Percentiles rank a stretch among this genome's conserved stretches.
These are phyloP conservation scores for Trypanosoma mega DNA, from an alignment of 208 protist genomes.

Conservation along the genomic window DNA sequence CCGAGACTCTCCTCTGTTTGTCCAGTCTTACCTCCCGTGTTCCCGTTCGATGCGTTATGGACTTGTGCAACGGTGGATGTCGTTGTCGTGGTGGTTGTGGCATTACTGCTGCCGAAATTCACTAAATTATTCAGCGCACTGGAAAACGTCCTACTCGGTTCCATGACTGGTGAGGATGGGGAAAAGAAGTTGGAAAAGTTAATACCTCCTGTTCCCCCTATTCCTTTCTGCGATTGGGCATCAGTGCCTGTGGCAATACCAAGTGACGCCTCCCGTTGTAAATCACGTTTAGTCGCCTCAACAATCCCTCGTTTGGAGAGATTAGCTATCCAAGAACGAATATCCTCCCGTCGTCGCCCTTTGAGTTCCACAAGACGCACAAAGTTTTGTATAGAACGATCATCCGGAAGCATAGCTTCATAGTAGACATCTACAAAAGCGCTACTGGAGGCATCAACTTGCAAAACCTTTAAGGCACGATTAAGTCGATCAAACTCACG, in stretches of 20 bases:
- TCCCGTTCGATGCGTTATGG: neutral
- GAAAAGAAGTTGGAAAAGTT: slow-evolving; percentile 16
- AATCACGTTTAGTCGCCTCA: slow-evolving; percentile 81
- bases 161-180: neutral
- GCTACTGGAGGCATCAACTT: slow-evolving; percentile 66
- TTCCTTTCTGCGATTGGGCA: slow-evolving; percentile 2
- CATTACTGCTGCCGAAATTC: slow-evolving; percentile 1
- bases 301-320: slow-evolving; percentile 86
- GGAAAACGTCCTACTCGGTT: slow-evolving; percentile 6
- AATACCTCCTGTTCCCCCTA: neutral
- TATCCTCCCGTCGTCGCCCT: slow-evolving; percentile 75
- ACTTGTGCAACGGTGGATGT: slow-evolving; percentile 20
- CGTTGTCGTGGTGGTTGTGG: slow-evolving; percentile 32
- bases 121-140: slow-evolving; percentile 14
- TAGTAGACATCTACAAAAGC: slow-evolving; percentile 87
- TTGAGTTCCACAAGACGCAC: slow-evolving; percentile 84
- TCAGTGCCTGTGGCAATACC: slow-evolving; percentile 20
- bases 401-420: slow-evolving; percentile 73
- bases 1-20: slow-evolving; percentile 47
- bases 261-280: slow-evolving; percentile 22
- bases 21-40: neutral
- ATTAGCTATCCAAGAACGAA: slow-evolving; percentile 68
- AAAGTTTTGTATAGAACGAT: slow-evolving; percentile 88
- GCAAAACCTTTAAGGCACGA: slow-evolving; percentile 84
- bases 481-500: slow-evolving; percentile 82